Conservation (phyloP, 2,329 filamentous ascomycete genomes). For the Xylariomycetidae sp. region DNA sequence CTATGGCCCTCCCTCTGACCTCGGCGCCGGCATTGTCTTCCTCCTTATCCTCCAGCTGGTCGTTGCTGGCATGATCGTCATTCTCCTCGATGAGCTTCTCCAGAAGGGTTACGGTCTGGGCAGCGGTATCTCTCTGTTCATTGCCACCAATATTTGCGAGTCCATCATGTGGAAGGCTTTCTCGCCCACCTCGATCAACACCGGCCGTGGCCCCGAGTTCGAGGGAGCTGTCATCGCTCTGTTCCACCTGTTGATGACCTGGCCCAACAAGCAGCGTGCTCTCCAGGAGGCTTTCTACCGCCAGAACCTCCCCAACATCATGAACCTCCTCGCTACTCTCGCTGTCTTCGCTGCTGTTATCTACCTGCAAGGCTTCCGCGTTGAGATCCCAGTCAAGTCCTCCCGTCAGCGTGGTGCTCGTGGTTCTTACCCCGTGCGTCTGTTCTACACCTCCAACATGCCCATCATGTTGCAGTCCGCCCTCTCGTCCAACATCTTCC, state of each 20-base stretch:
- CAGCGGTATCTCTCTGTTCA: slow-evolving; percentile 98
- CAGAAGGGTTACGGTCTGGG: slow-evolving; percentile 99
- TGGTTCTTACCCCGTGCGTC: slow-evolving; percentile 94
- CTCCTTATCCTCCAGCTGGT: slow-evolving; percentile 97
- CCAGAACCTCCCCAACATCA: slow-evolving; percentile 98
- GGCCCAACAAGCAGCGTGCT: slow-evolving; percentile 98
- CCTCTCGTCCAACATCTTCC: slow-evolving; percentile 97
- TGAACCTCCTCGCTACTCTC: slow-evolving; percentile 93
- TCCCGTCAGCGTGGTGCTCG: slow-evolving; percentile 97
- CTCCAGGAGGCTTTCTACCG: slow-evolving; percentile 98
- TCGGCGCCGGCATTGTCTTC: slow-evolving; percentile 96
- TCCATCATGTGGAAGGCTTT: slow-evolving; percentile 99
- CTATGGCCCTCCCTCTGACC: slow-evolving; percentile 92
- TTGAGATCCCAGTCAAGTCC: slow-evolving; percentile 99
- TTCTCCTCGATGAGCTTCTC: slow-evolving; percentile 96
- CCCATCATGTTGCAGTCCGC: slow-evolving; percentile 99
- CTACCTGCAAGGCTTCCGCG: slow-evolving; percentile 98
- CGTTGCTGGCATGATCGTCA: slow-evolving; percentile 95
- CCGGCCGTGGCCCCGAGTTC: slow-evolving; percentile 96
- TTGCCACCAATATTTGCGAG: slow-evolving; percentile 99
- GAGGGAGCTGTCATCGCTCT: slow-evolving; percentile 97
- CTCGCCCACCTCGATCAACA: slow-evolving; percentile 98
- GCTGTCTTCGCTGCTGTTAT: slow-evolving; percentile 95
- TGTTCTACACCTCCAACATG: slow-evolving; percentile 99
- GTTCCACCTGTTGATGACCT: slow-evolving; percentile 96